Evolutionary conservation across 2,329 filamentous ascomycete genomes (phyloP), one percentile per base, ranked within the genome.

Genomic region (Seiridium cupressi): DNA sequence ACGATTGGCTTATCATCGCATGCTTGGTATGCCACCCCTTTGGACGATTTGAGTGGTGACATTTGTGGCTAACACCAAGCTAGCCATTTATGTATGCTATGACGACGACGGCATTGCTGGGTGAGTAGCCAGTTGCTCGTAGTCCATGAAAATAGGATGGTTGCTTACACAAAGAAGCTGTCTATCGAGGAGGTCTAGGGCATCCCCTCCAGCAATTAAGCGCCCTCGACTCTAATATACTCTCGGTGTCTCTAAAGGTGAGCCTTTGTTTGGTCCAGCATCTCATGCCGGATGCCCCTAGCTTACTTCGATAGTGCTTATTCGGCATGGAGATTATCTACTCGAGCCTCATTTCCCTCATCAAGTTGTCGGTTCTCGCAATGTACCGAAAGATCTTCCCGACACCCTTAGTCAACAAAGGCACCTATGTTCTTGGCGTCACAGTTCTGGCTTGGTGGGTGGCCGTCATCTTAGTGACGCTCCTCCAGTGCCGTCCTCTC

Each of bases 311-410:
- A 31, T 11, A 57, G 44, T 57, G 55, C 44, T 35, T 57, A 6
- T 47, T 57, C 11, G 55, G 42, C 9, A 38, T 57, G 42, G 55
- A 57, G 34, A 18, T 57, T 13, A 5, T 57, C 13, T 57, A 57
- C 18, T 11, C 55, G 31, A 57, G 18, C 55, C 31, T 57, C 11
- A 57, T 57, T 31, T 47, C 55, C 13, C 34, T 57, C 10, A 44
- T 57, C 55, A 57, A 57, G 26, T 26, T 48, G 36, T 57, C 55
- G 26, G 55, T 57, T 7, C 26, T 57, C 13, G 44, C 31, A 11
- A 57, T 57, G 55, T 57, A 57, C n/a, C 55, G 55, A 36, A 26
- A 31, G 7, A 31, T 57, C 13, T 57, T 57, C 44, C 55, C 55
- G 13, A 57, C 55, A 5, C 18, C 44, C 34, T n/a, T 57, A 11